A percentile compares a stretch with the other conserved stretches of the same genome.
Conservation (phyloP, 108 stramenopile genomes). For the Parmales sp. region DNA sequence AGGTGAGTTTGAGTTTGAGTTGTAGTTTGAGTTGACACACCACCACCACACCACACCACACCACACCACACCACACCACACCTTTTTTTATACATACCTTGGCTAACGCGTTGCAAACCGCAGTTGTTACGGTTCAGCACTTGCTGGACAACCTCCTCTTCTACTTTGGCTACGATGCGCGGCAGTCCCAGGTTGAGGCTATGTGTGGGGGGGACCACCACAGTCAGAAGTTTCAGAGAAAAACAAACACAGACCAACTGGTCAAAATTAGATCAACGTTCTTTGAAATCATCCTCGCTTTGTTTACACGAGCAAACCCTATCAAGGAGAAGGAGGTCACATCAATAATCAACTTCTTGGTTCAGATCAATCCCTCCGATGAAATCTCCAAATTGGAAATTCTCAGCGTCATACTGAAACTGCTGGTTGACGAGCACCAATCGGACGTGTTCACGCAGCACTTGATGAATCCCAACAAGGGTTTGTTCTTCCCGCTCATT, state of each 20-base stretch:
- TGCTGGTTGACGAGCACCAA: neutral
- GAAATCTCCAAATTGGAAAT: neutral
- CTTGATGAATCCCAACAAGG: neutral
- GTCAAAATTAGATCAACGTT: neutral
- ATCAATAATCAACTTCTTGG: neutral
- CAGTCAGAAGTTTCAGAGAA: no score
- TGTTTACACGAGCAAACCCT: neutral
- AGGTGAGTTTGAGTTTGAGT: no score
- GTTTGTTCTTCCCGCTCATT: no score
- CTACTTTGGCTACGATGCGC: neutral
- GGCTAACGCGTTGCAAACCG: no score
- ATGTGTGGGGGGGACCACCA: no score
- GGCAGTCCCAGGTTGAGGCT: no score
- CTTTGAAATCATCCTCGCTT: neutral
- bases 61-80: no score
- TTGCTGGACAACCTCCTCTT: neutral
- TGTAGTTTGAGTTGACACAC: no score
- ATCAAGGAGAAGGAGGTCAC: neutral
- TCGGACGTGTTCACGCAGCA: neutral
- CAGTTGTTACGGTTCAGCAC: no score
- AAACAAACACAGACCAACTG: neutral
- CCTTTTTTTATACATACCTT: no score
- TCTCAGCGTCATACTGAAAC: neutral
- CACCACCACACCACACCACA: no score
- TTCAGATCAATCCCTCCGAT: neutral